Conservation (phyloP, 495 filamentous ascomycete species). For the Neurospora cerealis region DNA sequence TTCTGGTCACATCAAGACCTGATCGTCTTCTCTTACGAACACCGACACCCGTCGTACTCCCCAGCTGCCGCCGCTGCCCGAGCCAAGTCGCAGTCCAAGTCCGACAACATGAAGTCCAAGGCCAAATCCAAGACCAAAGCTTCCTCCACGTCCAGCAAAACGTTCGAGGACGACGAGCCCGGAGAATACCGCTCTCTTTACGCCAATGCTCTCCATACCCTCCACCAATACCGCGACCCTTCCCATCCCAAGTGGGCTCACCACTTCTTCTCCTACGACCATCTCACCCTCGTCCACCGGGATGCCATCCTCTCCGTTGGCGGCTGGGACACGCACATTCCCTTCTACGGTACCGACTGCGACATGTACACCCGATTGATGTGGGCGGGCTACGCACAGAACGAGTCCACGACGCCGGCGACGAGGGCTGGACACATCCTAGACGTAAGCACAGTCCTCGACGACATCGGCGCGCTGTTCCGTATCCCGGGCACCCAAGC, state of each 20-base stretch:
- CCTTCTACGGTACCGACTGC: constrained; percentile 45
- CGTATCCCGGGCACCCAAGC: constrained; percentile 20
- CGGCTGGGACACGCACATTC: constrained; percentile 52
- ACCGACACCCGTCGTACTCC: background rate
- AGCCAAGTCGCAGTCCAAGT: background rate
- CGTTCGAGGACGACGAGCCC: constrained; percentile 15
- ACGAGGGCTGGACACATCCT: constrained; percentile 36
- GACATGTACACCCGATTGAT: constrained; percentile 39
- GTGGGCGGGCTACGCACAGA: constrained; percentile 42
- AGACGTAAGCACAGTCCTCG: constrained; percentile 38
- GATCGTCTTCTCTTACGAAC: constrained; percentile 38
- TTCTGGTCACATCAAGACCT: constrained; percentile 56
- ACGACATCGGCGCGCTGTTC: constrained; percentile 38
- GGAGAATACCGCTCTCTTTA: constrained; percentile 33
- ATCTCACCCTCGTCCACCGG: constrained; percentile 46
- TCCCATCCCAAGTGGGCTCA: constrained; percentile 36
- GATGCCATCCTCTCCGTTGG: constrained; percentile 41
- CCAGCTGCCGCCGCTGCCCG: background rate
- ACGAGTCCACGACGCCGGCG: constrained; percentile 8
- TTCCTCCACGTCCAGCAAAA: constrained; percentile 10
- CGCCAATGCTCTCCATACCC: constrained; percentile 31
- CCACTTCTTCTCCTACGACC: constrained; percentile 49
- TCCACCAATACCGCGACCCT: constrained; percentile 20
- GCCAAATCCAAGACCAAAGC: background rate
- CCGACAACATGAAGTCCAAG: background rate